Base-by-base conservation (phyloP, 371 early-diverging fungal genomes). In the Saksenaea vasiformis region DNA sequence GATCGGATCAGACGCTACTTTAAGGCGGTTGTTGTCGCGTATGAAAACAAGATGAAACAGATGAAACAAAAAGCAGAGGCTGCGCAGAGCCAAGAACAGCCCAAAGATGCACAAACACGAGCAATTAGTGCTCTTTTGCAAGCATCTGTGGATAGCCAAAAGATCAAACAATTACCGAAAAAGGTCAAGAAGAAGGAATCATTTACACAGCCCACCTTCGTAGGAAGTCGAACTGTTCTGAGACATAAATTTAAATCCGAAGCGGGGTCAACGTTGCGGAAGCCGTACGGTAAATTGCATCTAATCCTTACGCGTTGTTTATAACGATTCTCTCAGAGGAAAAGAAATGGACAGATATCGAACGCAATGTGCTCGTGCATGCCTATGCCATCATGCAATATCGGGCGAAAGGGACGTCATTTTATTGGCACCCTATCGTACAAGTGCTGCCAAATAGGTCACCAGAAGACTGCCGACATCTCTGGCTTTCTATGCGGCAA, bases 1-100 rank as follows among this genome's bases (percentile, higher is more conserved):
- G n/a, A 28, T 2, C 70, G 70, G 11, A 56, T 70, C 41, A 58
- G 58, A 24, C 56, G 58, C 15, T 70, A 70, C 27, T 70, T 54
- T 55, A 41, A 65, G 10, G 61, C 53, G 15, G 31, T 63, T 22
- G 44, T 58, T 3, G 27, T 39, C 8, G 57, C 62, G 0, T 51
- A 54, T 31, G 44, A 63, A 11, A 65, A 54, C 27, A 56, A 47
- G 19, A 36, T 38, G 61, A 31, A 54, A 34, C 10, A 1, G 35
- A 10, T 17, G 15, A 19, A 38, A 11, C 41, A 26, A 14, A 17
- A 38, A 31, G 28, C 27, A 15, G n/a, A 4, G 5, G 27, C 9
- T 14, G 14, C 47, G 14, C 11, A 41, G 3, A 28, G 14, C 24
- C 9, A 10, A 27, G 5, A 43, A 27, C 28, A 38, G 27, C 11